These are phyloP conservation scores for Xerocomellus intermedius DNA, from an alignment of 768 basidiomycete species.

Conservation along the genomic window DNA sequence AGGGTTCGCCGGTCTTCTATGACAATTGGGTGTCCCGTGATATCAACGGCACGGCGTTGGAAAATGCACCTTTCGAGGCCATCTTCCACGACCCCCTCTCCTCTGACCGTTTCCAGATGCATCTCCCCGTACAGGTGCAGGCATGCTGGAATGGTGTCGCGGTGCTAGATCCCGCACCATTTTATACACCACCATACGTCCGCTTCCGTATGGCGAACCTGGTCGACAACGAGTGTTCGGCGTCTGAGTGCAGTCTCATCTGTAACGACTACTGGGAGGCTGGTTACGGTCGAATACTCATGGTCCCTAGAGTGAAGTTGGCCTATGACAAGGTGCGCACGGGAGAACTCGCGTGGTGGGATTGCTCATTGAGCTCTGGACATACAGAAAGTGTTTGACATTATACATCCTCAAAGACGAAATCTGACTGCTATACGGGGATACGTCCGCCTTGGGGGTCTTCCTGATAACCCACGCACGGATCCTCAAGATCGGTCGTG, in stretches of 20 bases:
- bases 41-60: slow-evolving; percentile 97
- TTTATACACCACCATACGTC: slow-evolving; percentile 89
- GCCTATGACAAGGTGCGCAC: slow-evolving; percentile 83
- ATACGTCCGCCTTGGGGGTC: slow-evolving; percentile 91
- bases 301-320: slow-evolving; percentile 95
- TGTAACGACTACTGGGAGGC: slow-evolving; percentile 99
- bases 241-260: slow-evolving; percentile 92
- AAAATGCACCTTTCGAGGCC: slow-evolving; percentile 94
- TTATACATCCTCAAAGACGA: slow-evolving; percentile 85
- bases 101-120: slow-evolving; percentile 79
- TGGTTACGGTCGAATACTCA: slow-evolving; percentile 94
- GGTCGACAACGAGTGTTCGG: slow-evolving; percentile 87
- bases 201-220: slow-evolving; percentile 95
- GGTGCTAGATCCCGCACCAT: slow-evolving; percentile 90
- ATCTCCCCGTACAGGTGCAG: slow-evolving; percentile 95
- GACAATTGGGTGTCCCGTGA: slow-evolving; percentile 99
- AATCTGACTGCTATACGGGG: slow-evolving; percentile 97
- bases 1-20: slow-evolving; percentile 92
- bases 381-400: slow-evolving; percentile 83
- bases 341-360: not conserved
- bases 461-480: slow-evolving; percentile 92
- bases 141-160: slow-evolving; percentile 99
- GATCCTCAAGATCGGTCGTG: slow-evolving; percentile 97
- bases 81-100: slow-evolving; percentile 87
- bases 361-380: slow-evolving; percentile 3